Conservation (phyloP, 306 rosid species). For the Castanospermum australe region DNA sequence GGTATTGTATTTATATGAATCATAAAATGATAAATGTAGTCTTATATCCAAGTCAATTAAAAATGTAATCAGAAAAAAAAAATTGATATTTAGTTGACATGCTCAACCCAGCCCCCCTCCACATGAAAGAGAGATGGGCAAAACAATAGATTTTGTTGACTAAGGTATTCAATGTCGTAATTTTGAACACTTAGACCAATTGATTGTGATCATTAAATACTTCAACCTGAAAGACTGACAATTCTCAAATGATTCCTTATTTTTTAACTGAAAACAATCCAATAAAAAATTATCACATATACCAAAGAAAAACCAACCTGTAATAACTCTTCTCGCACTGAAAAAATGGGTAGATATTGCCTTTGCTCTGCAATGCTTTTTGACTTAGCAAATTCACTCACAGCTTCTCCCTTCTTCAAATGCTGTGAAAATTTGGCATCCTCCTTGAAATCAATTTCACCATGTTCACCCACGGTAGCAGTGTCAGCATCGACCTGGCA, state of each 20-base stretch:
- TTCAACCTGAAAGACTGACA: neutral
- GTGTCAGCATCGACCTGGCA: slow-evolving; percentile 95
- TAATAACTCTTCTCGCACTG: slow-evolving; percentile 88
- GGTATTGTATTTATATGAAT: slow-evolving; percentile 1
- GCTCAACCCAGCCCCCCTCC: neutral
- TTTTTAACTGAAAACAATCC: slow-evolving; percentile 17
- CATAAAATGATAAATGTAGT: neutral
- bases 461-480: slow-evolving; percentile 84
- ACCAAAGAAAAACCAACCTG: slow-evolving; percentile 59
- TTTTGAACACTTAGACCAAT: neutral
- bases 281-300: neutral
- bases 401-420: slow-evolving; percentile 92
- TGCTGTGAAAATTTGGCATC: slow-evolving; percentile 98
- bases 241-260: neutral
- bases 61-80: neutral
- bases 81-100: neutral
- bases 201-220: slow-evolving; percentile 5
- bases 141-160: neutral
- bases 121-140: neutral
- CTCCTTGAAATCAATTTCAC: slow-evolving; percentile 95
- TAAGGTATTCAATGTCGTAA: slow-evolving; percentile 10
- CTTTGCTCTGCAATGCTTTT: slow-evolving; percentile 88
- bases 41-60: neutral
- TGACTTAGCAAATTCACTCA: slow-evolving; percentile 92
- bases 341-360: slow-evolving; percentile 91